phyloP scores from a whole-genome alignment of 1,284 basidiomycete genomes.

The Pseudozyma sp. region DNA sequence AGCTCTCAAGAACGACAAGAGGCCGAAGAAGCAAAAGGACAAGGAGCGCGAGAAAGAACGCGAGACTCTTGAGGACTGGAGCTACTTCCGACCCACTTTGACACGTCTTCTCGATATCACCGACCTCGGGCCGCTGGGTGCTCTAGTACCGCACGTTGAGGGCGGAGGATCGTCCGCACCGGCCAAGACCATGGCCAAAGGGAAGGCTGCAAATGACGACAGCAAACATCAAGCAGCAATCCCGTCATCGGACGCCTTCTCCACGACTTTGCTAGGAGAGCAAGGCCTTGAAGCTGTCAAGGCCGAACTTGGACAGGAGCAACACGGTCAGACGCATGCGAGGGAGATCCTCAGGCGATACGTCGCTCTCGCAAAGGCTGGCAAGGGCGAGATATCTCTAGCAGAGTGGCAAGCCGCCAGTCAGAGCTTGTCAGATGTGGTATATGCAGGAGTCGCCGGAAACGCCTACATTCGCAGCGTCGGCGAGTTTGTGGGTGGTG shows the following conservation, averaged over 20 bases:
- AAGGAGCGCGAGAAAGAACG: slow-evolving; percentile 56
- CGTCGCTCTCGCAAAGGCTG: slow-evolving; percentile 15
- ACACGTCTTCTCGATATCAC: slow-evolving; percentile 45
- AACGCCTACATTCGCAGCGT: slow-evolving; percentile 54
- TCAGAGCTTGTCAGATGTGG: slow-evolving; percentile 41
- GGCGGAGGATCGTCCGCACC: not conserved
- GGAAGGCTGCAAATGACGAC: slow-evolving; percentile 6
- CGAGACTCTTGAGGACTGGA: slow-evolving; percentile 61
- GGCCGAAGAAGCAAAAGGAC: slow-evolving; percentile 56
- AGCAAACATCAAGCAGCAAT: not conserved
- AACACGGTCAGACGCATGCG: slow-evolving; percentile 9
- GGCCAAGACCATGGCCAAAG: not conserved
- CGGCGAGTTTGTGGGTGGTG: slow-evolving; percentile 56
- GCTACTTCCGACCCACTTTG: slow-evolving; percentile 55
- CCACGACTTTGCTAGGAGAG: slow-evolving; percentile 13
- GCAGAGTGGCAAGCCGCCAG: slow-evolving; percentile 36
- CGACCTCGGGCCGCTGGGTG: slow-evolving; percentile 45
- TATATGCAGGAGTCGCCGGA: slow-evolving; percentile 49
- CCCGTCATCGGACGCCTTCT: not conserved
- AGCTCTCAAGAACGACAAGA: slow-evolving; percentile 49
- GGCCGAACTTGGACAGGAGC: slow-evolving; percentile 14
- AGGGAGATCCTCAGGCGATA: slow-evolving; percentile 12
- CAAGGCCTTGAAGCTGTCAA: slow-evolving; percentile 27
- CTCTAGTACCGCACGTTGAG: slow-evolving; percentile 10
- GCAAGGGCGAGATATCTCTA: slow-evolving; percentile 18